Evolutionary conservation across 306 rosid genomes (phyloP), one percentile per base, ranked within the genome.

Genomic region (Erythrophleum fordii): DNA sequence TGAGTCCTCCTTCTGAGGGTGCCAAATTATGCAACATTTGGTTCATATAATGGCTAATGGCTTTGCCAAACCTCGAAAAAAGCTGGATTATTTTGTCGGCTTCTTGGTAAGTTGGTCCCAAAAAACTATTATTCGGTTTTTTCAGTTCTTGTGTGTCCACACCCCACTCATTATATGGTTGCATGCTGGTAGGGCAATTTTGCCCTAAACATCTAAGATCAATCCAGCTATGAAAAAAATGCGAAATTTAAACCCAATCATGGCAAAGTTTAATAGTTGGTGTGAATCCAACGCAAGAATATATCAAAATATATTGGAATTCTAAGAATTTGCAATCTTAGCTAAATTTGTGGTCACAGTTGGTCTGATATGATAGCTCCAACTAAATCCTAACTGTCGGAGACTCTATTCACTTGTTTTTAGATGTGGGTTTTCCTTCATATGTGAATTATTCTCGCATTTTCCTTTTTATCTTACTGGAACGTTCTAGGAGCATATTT

Each of bases 11-110:
- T 70, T 85, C 73, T 80, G 58, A 85, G 83, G 88, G 87, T 85
- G 39, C 84, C 69, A 81, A 78, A 87, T 83, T 66, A 87, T 87
- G 84, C 65, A 83, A 75, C 85, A 83, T 79, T 78, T 67, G 69
- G 66, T 77, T 82, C 75, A 58, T 74, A 55, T 79, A 69, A 76
- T 85, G 49, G 67, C 49, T 49, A 10, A 72, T 58, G 34, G 14
- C 65, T 76, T 55, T 83, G 41, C 77, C 79, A 82, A 59, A 64
- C 65, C 73, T 49, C 77, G 59, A 51, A 81, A 41, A 85, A 86
- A 81, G 86, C 48, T 72, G 11, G 72, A 81, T 88, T 81, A 81
- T 86, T 77, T 66, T 88, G 97, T 90, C 89, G 85, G 65, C 55
- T 83, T 61, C 79, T 72, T 64, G 68, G 79, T 82, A 49, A 34